Evolutionary conservation across 805 yeast species (phyloP).

Genomic region (Phaffomyces thermotolerans): DNA sequence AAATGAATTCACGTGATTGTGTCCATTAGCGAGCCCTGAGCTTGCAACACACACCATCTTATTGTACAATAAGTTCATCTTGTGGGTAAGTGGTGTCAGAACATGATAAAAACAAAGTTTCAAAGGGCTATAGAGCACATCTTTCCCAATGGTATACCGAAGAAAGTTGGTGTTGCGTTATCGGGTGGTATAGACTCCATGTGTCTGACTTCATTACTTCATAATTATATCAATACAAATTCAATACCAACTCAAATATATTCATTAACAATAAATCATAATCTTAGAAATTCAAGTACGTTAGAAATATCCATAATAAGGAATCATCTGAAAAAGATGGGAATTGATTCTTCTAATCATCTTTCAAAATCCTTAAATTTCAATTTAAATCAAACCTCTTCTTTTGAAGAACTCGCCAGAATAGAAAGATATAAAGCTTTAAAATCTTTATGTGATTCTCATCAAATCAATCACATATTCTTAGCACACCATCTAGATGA

Average conservation of each 20-base stretch:
- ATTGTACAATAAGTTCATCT: too few relatives aligned
- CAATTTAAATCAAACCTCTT: constrained; percentile 16
- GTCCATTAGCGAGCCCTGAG: too few relatives aligned
- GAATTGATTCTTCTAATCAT: constrained; percentile 20
- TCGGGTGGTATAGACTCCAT: constrained; percentile 84
- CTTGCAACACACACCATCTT: too few relatives aligned
- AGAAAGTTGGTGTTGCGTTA: constrained; percentile 45
- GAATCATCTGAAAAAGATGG: constrained; percentile 11
- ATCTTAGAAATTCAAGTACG: constrained; percentile 33
- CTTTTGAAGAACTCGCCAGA: constrained; percentile 58
- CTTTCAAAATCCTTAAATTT: constrained; percentile 25
- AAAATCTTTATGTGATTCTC: constrained; percentile 30
- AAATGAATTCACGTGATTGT: too few relatives aligned
- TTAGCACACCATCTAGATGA: constrained; percentile 70
- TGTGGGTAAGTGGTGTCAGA: not conserved
- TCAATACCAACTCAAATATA: constrained; percentile 28
- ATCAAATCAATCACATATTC: constrained; percentile 32
- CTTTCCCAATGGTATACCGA: constrained; percentile 16
- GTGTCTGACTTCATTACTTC: constrained; percentile 50
- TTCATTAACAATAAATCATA: constrained; percentile 66
- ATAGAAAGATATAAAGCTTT: constrained; percentile 42
- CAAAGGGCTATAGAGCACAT: not conserved
- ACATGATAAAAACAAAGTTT: constrained; percentile 3
- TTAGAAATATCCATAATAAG: constrained; percentile 21
- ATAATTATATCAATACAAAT: constrained; percentile 26